Evolutionary conservation across 129 eudicot genomes (phyloP), one percentile per base, ranked within the genome.

Genomic region (Ambrosia trifida): DNA sequence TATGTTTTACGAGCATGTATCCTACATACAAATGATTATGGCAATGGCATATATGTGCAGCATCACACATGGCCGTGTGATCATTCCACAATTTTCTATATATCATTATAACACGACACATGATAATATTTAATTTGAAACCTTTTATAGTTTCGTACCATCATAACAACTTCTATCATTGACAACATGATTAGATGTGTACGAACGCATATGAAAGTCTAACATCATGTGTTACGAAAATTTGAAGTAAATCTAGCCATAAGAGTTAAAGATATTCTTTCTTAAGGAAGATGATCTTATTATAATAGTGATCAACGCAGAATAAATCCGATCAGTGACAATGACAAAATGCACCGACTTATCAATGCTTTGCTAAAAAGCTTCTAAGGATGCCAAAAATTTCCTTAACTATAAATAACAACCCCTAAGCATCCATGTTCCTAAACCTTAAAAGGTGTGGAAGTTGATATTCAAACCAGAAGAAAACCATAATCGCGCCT

Each of bases 291-390:
- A 63, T 63, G 64, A 41, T 64, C 61, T 71, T 71, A 71, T 70
- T 78, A 64, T 3, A 77, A 70, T 63, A 11, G 31, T 43, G 68
- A 60, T 43, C 3, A 49, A 20, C 41, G 44, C 38, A 77, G 70
- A 77, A 60, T 17, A 68, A 19, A 77, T 70, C 54, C 76, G 53
- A 61, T 64, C 67, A 28, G 68, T 52, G 72, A 63, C 59, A 65
- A 61, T 62, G 60, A 71, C 62, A 76, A 70, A 78, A 70, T 78
- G 72, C 72, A 71, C 72, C 54, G 72, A 63, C 43, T 70, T 78
- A 70, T 78, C 66, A 70, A 63, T 62, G 59, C 57, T 63, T 62
- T 50, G 61, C 72, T 77, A 70, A 50, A 63, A 53, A 65, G 46
- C 19, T 70, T 53, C 38, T 51, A 78, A 41, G 28, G 68, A 45